A percentile compares a stretch with the other conserved stretches of the same genome.
Evolutionary conservation across 2,329 filamentous ascomycete species (phyloP).

Genomic region (Zelopaecilomyces penicillatus): DNA sequence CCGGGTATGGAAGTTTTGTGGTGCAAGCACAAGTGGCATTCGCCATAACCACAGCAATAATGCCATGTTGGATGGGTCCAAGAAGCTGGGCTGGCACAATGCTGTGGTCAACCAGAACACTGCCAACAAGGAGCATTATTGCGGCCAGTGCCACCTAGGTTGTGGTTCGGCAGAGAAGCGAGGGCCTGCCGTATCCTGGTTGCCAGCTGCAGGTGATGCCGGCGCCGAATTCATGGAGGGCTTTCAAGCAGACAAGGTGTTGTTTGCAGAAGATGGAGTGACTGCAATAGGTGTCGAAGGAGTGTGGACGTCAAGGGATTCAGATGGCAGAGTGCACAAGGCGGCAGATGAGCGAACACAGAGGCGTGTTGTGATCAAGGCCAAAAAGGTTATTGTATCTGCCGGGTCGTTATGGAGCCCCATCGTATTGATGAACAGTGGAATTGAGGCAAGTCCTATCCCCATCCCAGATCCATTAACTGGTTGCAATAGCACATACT

Average conservation of each 20-base stretch:
- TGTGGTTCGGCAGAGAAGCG: conserved; percentile 65
- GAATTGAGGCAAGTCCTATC: conserved; percentile 49
- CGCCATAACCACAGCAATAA: conserved; percentile 66
- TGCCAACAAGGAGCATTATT: conserved; percentile 63
- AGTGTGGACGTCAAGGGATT: conserved; percentile 65
- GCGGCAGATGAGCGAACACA: conserved; percentile 37
- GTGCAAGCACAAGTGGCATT: conserved; percentile 57
- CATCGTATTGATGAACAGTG: conserved; percentile 66
- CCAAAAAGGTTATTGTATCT: conserved; percentile 73
- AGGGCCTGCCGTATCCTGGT: conserved; percentile 66
- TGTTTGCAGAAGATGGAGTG: conserved; percentile 53
- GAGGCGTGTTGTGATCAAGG: conserved; percentile 62
- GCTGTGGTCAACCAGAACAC: conserved; percentile 72
- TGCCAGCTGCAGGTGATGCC: conserved; percentile 69
- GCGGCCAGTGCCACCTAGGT: conserved; percentile 55
- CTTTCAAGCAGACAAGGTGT: conserved; percentile 60
- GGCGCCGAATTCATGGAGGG: conserved; percentile 81
- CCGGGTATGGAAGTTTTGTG: conserved; percentile 70
- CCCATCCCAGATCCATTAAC: not conserved
- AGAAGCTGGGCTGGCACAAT: conserved; percentile 64
- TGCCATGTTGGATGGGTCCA: conserved; percentile 64
- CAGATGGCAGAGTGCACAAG: conserved; percentile 48
- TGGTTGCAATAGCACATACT: too few relatives aligned
- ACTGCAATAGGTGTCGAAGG: conserved; percentile 65
- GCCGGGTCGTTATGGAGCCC: conserved; percentile 71